Conservation (phyloP, 1,139 yeast genomes). For the Geotrichum bryndzae region DNA sequence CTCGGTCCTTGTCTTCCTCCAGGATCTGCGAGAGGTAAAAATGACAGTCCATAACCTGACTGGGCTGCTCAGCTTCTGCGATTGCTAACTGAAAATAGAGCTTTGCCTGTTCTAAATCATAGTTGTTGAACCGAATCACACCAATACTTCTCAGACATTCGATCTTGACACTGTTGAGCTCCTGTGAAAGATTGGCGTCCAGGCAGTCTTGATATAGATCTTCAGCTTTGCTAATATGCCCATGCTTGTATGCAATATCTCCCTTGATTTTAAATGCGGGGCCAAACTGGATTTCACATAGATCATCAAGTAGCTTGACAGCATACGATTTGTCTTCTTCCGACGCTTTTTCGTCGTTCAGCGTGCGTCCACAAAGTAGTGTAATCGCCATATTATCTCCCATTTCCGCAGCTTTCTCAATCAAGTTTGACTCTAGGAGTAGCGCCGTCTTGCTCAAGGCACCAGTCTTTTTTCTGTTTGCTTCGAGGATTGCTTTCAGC, state of each 20-base stretch:
- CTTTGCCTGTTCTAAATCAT: conserved; percentile 50
- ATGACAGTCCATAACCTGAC: conserved; percentile 59
- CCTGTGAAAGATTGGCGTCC: conserved; percentile 22
- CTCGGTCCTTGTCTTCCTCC: conserved; percentile 32
- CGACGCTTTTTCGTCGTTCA: conserved; percentile 27
- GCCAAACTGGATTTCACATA: conserved; percentile 58
- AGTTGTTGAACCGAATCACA: conserved; percentile 50
- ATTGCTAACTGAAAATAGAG: conserved; percentile 57
- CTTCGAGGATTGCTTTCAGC: conserved; percentile 61
- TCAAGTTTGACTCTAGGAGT: conserved; percentile 58
- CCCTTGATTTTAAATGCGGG: conserved; percentile 68
- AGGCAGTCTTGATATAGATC: conserved; percentile 57
- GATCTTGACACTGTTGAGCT: conserved; percentile 42
- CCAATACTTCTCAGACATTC: conserved; percentile 75
- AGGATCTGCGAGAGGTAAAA: conserved; percentile 69
- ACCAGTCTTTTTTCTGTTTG: conserved; percentile 55
- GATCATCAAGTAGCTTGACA: conserved; percentile 50
- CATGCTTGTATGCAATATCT: conserved; percentile 53
- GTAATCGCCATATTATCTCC: conserved; percentile 81
- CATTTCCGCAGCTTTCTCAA: conserved; percentile 76
- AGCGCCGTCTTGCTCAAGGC: conserved; percentile 44
- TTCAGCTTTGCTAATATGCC: conserved; percentile 45
- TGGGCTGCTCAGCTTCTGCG: conserved; percentile 22
- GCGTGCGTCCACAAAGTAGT: conserved; percentile 49
- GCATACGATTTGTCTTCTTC: conserved; percentile 60